Evolutionary conservation across 2,329 filamentous ascomycete species (phyloP).

Genomic region (Diaporthe batatas): DNA sequence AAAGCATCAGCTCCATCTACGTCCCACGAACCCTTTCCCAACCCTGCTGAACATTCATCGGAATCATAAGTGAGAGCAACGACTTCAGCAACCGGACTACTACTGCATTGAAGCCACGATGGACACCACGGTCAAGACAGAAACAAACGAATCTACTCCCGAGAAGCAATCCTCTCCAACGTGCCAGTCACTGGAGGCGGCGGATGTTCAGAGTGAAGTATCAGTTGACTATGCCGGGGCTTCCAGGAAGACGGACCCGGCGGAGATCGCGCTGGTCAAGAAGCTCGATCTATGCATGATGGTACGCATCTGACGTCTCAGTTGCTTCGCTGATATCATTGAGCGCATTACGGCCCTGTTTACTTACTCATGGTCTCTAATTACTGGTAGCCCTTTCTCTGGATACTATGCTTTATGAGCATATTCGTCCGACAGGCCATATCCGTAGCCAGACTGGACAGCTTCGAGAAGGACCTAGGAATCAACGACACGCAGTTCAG

Average conservation of each 20-base stretch:
- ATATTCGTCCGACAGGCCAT: slow-evolving; percentile 24
- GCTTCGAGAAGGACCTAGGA: slow-evolving; percentile 25
- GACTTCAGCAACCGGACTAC: not conserved
- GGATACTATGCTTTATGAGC: slow-evolving; percentile 32
- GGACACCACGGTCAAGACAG: not conserved
- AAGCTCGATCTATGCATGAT: slow-evolving; percentile 30
- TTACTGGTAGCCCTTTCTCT: slow-evolving; percentile 3
- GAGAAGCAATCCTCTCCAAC: not conserved
- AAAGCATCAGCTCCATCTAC: not conserved
- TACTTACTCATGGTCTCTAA: too few relatives aligned
- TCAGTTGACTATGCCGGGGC: slow-evolving; percentile 32
- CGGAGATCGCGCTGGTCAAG: slow-evolving; percentile 31
- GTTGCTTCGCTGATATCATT: not conserved
- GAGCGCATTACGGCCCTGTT: too few relatives aligned
- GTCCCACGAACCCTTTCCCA: fast-evolving
- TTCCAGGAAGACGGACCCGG: slow-evolving; percentile 31
- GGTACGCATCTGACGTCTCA: not conserved
- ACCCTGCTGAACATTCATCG: not conserved
- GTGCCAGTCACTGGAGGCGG: not conserved
- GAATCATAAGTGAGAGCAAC: not conserved
- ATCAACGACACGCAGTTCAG: slow-evolving; percentile 21
- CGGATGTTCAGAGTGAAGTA: not conserved
- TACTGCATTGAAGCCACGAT: not conserved
- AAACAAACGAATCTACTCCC: not conserved
- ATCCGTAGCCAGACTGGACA: slow-evolving; percentile 7